A percentile compares a stretch with the other conserved stretches of the same genome.
Evolutionary conservation across 2,329 filamentous ascomycete species (phyloP).

Genomic region (Seiridium unicorne): DNA sequence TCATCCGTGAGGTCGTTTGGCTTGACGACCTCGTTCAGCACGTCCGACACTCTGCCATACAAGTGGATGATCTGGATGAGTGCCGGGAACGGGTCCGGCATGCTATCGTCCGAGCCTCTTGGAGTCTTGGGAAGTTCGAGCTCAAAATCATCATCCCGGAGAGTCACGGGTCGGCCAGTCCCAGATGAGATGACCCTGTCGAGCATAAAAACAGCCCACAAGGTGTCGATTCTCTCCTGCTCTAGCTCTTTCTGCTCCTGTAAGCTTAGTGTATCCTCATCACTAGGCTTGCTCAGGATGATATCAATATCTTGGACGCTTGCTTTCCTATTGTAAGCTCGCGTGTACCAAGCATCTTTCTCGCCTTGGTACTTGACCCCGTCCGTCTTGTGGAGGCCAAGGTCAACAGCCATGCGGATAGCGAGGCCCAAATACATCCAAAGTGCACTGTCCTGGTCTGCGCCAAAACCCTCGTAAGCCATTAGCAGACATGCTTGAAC

Average conservation of each 20-base stretch:
- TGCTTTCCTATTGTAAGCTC: conserved; percentile 39
- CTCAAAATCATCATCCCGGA: conserved; percentile 83
- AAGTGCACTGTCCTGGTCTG: conserved; percentile 81
- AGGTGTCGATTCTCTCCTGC: conserved; percentile 80
- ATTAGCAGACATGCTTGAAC: conserved; percentile 82
- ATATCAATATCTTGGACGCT: conserved; percentile 18
- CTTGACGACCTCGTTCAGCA: conserved; percentile 78
- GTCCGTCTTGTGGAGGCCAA: conserved; percentile 79
- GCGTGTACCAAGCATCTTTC: conserved; percentile 47
- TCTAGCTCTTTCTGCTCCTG: conserved; percentile 66
- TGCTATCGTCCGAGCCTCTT: conserved; percentile 57
- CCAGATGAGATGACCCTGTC: conserved; percentile 86
- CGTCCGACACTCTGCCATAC: conserved; percentile 80
- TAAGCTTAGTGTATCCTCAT: conserved; percentile 39
- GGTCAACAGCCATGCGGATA: conserved; percentile 78
- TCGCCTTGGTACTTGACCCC: conserved; percentile 64
- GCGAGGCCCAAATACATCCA: conserved; percentile 94
- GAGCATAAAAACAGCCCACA: conserved; percentile 87
- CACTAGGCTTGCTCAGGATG: conserved; percentile 35
- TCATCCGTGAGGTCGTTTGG: conserved; percentile 73
- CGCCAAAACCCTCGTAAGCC: conserved; percentile 86
- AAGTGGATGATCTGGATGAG: conserved; percentile 83
- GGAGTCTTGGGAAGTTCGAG: conserved; percentile 61
- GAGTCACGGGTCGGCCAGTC: conserved; percentile 78
- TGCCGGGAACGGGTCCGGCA: conserved; percentile 76